Conservation (phyloP, 1,284 basidiomycete genomes). For the Rhodotorula sp. region DNA sequence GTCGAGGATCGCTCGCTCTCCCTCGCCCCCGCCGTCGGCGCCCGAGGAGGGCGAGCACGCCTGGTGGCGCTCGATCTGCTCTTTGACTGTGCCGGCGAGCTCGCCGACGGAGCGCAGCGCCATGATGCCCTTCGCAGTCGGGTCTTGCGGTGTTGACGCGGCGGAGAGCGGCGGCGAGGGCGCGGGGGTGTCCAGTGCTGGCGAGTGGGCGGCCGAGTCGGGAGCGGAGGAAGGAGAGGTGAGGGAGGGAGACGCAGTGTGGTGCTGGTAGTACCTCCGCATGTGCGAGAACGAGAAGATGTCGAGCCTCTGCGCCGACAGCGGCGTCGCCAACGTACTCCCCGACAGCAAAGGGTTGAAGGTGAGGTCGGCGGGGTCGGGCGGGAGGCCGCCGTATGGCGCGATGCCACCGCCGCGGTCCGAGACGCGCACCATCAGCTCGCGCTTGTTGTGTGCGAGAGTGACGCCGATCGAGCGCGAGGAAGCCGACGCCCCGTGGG, state of each 20-base stretch:
- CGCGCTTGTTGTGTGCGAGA: slow-evolving; percentile 68
- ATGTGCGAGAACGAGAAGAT: slow-evolving; percentile 42
- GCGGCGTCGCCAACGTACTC: slow-evolving; percentile 15
- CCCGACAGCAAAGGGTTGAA: slow-evolving; percentile 19
- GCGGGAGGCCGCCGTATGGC: slow-evolving; percentile 41
- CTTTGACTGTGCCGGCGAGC: slow-evolving; percentile 25
- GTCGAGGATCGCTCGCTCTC: slow-evolving; percentile 21
- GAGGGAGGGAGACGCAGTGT: slow-evolving; percentile 7
- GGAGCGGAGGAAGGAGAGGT: background rate
- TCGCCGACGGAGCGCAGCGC: slow-evolving; percentile 17
- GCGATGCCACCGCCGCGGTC: slow-evolving; percentile 62
- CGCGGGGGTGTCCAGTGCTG: background rate
- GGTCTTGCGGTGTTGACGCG: background rate
- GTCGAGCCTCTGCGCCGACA: slow-evolving; percentile 40
- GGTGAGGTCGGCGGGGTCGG: slow-evolving; percentile 22
- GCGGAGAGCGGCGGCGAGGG: background rate
- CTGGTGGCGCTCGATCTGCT: slow-evolving; percentile 19
- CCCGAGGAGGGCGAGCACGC: too few species aligned
- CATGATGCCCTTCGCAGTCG: slow-evolving; percentile 16
- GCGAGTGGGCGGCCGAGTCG: background rate
- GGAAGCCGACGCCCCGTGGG: slow-evolving; percentile 30
- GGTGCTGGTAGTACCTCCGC: slow-evolving; percentile 39
- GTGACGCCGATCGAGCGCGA: slow-evolving; percentile 69
- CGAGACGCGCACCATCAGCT: slow-evolving; percentile 76
- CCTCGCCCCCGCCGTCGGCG: slow-evolving; percentile 10